phyloP scores from a whole-genome alignment of 2,329 filamentous ascomycete genomes.

The Epicoccum nigrum region DNA sequence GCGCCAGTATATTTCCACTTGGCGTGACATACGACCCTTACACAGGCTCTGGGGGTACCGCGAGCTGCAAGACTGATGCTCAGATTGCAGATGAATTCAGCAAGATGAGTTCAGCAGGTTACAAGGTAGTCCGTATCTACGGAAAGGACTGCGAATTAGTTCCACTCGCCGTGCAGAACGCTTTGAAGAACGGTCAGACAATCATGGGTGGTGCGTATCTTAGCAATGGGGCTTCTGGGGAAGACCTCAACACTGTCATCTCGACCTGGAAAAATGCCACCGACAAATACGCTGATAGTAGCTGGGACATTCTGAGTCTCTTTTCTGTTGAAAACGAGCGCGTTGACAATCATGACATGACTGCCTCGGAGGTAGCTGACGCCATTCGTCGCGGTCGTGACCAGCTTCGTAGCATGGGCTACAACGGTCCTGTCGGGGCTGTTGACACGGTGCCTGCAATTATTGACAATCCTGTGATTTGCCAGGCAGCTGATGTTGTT shows the following conservation, averaged over 20 bases:
- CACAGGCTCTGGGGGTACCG: slow-evolving; percentile 20
- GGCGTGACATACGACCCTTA: slow-evolving; percentile 46
- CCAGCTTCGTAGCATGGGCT: slow-evolving; percentile 67
- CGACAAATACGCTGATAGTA: slow-evolving; percentile 49
- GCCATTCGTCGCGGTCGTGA: slow-evolving; percentile 65
- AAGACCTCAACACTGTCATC: slow-evolving; percentile 58
- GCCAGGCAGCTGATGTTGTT: slow-evolving; percentile 75
- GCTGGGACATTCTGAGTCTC: slow-evolving; percentile 74
- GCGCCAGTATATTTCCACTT: slow-evolving; percentile 25
- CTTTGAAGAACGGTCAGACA: slow-evolving; percentile 68
- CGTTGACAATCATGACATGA: slow-evolving; percentile 61
- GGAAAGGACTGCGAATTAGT: slow-evolving; percentile 81
- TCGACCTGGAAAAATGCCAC: slow-evolving; percentile 65
- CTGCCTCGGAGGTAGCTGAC: slow-evolving; percentile 60
- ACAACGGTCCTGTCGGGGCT: slow-evolving; percentile 74
- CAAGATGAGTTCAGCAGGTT: slow-evolving; percentile 62
- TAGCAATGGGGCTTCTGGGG: slow-evolving; percentile 55
- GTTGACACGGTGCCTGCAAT: slow-evolving; percentile 79
- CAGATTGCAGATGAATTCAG: slow-evolving; percentile 71
- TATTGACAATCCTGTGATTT: slow-evolving; percentile 71
- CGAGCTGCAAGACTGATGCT: slow-evolving; percentile 67
- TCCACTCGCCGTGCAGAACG: slow-evolving; percentile 65
- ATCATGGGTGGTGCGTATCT: slow-evolving; percentile 79
- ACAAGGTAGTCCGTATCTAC: slow-evolving; percentile 74
- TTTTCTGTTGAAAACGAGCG: slow-evolving; percentile 82